phyloP scores from a whole-genome alignment of 768 basidiomycete species.

The Pleurotus pulmonarius region DNA sequence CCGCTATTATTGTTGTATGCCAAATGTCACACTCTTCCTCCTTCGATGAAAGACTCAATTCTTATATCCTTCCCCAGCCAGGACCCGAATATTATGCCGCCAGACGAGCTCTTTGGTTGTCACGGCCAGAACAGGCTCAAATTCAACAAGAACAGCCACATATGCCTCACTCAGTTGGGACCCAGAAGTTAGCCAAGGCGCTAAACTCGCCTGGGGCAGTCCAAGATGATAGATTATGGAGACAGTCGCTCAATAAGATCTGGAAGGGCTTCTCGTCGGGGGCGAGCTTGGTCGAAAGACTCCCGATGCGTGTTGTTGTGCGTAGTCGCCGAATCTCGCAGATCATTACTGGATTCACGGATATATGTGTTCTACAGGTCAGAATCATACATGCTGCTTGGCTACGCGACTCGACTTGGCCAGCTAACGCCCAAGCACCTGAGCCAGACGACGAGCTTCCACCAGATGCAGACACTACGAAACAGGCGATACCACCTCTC shows the following conservation, averaged over 20 bases:
- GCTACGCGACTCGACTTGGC: conserved; percentile 75
- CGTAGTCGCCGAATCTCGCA: conserved; percentile 21
- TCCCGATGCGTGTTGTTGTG: conserved; percentile 68
- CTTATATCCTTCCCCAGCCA: conserved; percentile 47
- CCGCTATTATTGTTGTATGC: neutral
- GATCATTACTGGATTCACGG: conserved; percentile 7
- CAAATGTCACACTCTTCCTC: conserved; percentile 13
- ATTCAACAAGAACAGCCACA: conserved; percentile 14
- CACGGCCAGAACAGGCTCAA: conserved; percentile 15
- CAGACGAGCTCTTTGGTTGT: conserved; percentile 62
- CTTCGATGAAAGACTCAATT: conserved; percentile 38
- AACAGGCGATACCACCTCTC: neutral
- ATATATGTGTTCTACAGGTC: conserved; percentile 41
- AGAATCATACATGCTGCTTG: conserved; percentile 72
- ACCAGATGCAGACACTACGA: neutral
- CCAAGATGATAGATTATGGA: conserved; percentile 53
- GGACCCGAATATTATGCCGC: conserved; percentile 64
- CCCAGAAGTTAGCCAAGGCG: conserved; percentile 46
- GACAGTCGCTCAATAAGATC: conserved; percentile 50
- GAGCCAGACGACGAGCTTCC: conserved; percentile 53
- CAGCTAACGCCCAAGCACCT: conserved; percentile 53
- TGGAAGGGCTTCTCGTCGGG: conserved; percentile 63
- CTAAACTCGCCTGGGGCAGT: conserved; percentile 44
- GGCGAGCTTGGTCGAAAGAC: conserved; percentile 48
- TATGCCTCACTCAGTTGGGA: conserved; percentile 21